Evolutionary conservation across 495 filamentous ascomycete genomes (phyloP), one percentile per base, ranked within the genome.

Genomic region (Pseudomonodictys pantanalensis): DNA sequence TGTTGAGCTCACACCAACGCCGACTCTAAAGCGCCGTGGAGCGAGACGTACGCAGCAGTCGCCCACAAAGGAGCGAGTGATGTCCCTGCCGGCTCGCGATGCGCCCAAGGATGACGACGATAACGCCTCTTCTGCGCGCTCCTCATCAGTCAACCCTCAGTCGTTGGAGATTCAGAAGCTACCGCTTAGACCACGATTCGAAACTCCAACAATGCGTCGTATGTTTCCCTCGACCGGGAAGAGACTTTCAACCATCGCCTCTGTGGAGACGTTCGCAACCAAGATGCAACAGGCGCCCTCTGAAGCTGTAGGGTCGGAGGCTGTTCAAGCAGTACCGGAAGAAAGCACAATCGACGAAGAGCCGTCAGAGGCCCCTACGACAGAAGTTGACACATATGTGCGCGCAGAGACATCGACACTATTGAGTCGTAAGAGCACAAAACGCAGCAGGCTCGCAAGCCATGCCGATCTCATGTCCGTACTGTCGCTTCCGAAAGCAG

Each of bases 381-480:
- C 64, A 11, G 69, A 69, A 60, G 32, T 59, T 56, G 56, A 56
- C 1, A 61, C 64, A 22, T 56, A 57, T 10, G 56, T 68, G 33
- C 58, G 64, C 52, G 17, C 58, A 24, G 49, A 68, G 10, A 61
- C 64, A 1, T 18, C 50, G 9, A 51, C 41, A 3, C 55, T 55
- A 10, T 11, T 59, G 30, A 69, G 51, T 41, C 56, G 77, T 46
- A 68, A 72, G 43, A 76, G 71, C 58, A 65, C 76, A 11, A 73
- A 80, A 58, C 66, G 88, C 23, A 91, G 88, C 66, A 83, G 90
- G 56, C 81, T 93, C 15, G 93, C 95, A 2, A 96, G 90, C 39
- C 91, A 97, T 73, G 90, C 90, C 11, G 95, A 97, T 71, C 78
- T 97, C 15, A 88, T 97, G 35, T 97, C 93, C 7, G 89, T 96